Percentiles rank a stretch among this genome's conserved stretches.
Conservation (phyloP, 2,329 filamentous ascomycete species). For the Diaporthe sp. region DNA sequence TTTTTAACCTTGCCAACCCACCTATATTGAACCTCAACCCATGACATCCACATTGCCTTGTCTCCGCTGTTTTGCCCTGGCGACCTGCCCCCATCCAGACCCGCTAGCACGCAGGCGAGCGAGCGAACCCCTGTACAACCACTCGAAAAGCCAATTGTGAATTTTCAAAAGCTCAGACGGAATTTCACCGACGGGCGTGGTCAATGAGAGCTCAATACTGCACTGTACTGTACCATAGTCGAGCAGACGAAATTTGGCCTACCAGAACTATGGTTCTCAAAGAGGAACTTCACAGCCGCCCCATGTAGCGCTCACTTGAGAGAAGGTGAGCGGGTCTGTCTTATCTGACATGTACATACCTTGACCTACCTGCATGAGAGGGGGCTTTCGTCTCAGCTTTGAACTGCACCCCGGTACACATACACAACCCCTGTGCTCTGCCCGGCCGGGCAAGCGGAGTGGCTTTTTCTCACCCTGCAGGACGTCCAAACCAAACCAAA, state of each 20-base stretch:
- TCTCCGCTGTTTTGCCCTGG: constrained; percentile 1
- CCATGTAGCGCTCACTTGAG: neutral
- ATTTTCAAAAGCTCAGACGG: neutral
- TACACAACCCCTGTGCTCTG: neutral
- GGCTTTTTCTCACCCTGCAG: constrained; percentile 5
- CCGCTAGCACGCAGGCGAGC: neutral
- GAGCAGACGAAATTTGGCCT: neutral
- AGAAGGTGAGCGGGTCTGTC: neutral
- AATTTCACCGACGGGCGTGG: neutral
- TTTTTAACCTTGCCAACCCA: neutral
- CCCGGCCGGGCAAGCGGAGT: neutral
- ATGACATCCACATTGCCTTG: neutral
- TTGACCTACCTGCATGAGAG: constrained; percentile 27
- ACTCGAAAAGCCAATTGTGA: neutral
- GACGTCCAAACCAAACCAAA: constrained; percentile 18
- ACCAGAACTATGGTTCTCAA: neutral
- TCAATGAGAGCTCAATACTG: neutral
- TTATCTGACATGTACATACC: constrained; percentile 8
- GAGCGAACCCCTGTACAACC: neutral
- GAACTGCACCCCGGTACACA: neutral
- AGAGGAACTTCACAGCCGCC: neutral
- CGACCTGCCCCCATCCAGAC: neutral
- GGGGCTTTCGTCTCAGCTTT: constrained; percentile 32
- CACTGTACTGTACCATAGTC: neutral
- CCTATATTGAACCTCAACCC: constrained; percentile 13